phyloP scores from a whole-genome alignment of 345 rosid species.

The Camelina sativa region DNA sequence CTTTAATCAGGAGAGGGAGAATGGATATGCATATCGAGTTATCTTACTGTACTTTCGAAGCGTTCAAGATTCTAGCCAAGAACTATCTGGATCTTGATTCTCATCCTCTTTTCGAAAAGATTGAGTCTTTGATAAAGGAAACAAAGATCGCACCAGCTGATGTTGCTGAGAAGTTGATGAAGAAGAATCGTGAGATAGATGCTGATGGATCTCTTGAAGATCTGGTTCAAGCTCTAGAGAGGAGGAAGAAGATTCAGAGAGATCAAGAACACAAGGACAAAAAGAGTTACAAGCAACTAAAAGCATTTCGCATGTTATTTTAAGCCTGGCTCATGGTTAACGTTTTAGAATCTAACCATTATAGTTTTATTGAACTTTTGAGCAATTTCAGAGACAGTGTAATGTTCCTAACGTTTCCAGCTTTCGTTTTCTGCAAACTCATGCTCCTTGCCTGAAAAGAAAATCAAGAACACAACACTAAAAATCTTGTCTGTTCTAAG shows the following conservation, averaged over 20 bases:
- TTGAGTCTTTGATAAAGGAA: constrained; percentile 43
- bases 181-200: constrained; percentile 41
- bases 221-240: constrained; percentile 45
- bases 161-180: constrained; percentile 54
- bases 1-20: constrained; percentile 53
- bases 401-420: too few species aligned
- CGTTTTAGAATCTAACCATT: neutral
- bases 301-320: constrained; percentile 6
- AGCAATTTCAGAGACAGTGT: neutral
- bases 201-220: constrained; percentile 42
- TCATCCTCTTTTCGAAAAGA: constrained; percentile 36
- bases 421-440: too few species aligned
- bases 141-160: constrained; percentile 50
- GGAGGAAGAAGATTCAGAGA: constrained; percentile 30
- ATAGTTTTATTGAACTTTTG: neutral
- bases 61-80: constrained; percentile 50
- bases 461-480: too few species aligned
- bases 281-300: neutral
- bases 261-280: constrained; percentile 1
- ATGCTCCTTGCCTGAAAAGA: too few species aligned
- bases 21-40: constrained; percentile 54
- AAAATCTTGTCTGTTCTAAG: too few species aligned
- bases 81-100: constrained; percentile 48
- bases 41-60: constrained; percentile 53
- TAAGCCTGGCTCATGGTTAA: constrained; percentile 7